These are phyloP conservation scores for Mucor circinelloides DNA, from an alignment of 371 early-diverging fungal genomes.

Conservation along the genomic window DNA sequence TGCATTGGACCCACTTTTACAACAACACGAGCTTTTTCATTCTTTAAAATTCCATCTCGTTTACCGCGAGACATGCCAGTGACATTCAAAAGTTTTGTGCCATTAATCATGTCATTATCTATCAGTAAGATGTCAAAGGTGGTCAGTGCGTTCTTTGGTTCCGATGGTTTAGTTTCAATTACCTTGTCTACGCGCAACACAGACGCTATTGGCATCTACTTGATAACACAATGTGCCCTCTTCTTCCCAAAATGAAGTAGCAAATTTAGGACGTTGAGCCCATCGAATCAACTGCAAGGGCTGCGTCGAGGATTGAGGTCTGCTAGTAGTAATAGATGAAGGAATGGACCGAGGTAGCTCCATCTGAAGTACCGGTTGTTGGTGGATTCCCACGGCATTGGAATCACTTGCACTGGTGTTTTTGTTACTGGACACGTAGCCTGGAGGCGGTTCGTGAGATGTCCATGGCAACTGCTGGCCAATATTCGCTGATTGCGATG, in stretches of 20 bases:
- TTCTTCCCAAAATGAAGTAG: constrained; percentile 82
- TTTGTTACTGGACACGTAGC: neutral
- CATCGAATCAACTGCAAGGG: constrained; percentile 1
- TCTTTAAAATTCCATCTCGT: constrained; percentile 79
- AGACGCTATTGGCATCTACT: constrained; percentile 75
- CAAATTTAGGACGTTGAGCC: constrained; percentile 55
- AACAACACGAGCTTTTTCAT: constrained; percentile 72
- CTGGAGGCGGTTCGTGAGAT: neutral
- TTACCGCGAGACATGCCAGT: constrained; percentile 81
- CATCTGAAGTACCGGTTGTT: neutral
- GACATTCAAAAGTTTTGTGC: constrained; percentile 79
- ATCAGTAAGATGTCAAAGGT: neutral
- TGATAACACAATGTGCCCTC: constrained; percentile 77
- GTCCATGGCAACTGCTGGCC: neutral
- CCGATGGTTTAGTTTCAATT: constrained; percentile 9
- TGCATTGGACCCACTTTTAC: constrained; percentile 83
- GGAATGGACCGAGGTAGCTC: neutral
- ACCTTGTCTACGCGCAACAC: constrained; percentile 78
- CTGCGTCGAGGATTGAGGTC: neutral
- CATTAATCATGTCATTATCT: constrained; percentile 80
- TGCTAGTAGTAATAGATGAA: neutral
- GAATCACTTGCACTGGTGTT: neutral
- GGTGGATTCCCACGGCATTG: neutral
- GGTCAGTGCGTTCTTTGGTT: neutral
- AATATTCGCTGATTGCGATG: neutral